Evolutionary conservation across 2,329 filamentous ascomycete genomes (phyloP), one percentile per base, ranked within the genome.

Genomic region (Pyrenophora teres): DNA sequence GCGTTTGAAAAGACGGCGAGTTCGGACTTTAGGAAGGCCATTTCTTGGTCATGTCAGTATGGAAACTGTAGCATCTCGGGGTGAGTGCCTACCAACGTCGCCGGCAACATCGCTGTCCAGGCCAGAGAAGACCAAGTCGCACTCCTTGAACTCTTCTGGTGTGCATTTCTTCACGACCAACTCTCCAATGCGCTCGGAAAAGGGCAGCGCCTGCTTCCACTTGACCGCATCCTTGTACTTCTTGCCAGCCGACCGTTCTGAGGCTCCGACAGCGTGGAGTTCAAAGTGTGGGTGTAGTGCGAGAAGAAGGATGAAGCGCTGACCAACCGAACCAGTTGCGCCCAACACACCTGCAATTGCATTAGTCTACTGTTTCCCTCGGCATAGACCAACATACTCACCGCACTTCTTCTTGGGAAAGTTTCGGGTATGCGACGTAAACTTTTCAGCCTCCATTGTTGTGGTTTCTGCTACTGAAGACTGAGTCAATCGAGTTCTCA

Each of bases 1-100:
- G 94, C 92, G 76, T 97, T 99, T 67, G 92, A 96, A 80, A 99
- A 97, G 73, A 97, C 89, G 67, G 90, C 86, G 44, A 97, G 85
- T 69, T 96, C 87, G 55, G 91, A 87, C 71, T 88, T 88, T 69
- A 96, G 83, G 75, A 97, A 97, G 63, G 89, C 89, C 83, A 90
- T 90, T 76, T 97, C 92, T 67, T 50, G 54, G 3, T 5, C 1
- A 21, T 15, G 3, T 61, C 23, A 61, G 54, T 33, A 30, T 30
- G 9, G 10, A 2, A 12, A 21, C 3, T 4, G 33, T 35, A 9
- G 3, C 6, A 4, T 6, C 1, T 21, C 1, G 8, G 19, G 15
- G n/a, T 3, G 2, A 1, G 12, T 39, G 56, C 83, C 49, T 79
- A 95, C 91, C 92, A 71, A 96, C 88, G 21, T 96, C 89, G 45